Conservation (phyloP, 352 stramenopile species). For the Pelagophyceae sp. region DNA sequence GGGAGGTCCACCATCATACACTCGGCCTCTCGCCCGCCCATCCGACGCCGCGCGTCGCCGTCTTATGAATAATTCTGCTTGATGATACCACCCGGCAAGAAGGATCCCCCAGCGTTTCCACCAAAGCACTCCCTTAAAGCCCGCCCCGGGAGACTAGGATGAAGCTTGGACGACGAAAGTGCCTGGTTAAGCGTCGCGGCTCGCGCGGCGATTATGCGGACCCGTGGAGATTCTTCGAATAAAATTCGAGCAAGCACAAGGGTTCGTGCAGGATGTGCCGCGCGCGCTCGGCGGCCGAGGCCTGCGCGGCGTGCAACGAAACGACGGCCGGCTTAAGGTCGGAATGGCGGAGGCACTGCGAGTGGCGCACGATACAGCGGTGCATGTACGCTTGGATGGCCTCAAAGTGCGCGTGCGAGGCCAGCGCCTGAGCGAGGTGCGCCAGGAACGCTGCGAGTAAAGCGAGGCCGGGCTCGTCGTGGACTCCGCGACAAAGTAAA, state of each 20-base stretch:
- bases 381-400: slow-evolving; percentile 59
- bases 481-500: slow-evolving; percentile 49
- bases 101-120: no score
- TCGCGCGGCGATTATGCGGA: no score
- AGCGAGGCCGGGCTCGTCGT: slow-evolving; percentile 53
- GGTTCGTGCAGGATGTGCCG: not conserved
- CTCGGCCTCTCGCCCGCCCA: no score
- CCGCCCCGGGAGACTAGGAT: no score
- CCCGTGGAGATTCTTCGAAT: not conserved
- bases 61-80: no score
- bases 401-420: slow-evolving; percentile 50
- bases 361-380: slow-evolving; percentile 53
- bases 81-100: no score
- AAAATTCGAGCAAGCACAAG: slow-evolving; percentile 15
- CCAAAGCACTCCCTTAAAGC: no score
- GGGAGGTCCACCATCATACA: no score
- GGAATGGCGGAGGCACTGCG: slow-evolving; percentile 31
- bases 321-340: not conserved
- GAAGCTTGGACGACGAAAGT: no score
- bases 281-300: not conserved
- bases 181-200: no score
- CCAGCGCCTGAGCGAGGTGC: slow-evolving; percentile 46
- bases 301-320: not conserved
- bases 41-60: no score
- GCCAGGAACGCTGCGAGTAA: slow-evolving; percentile 43